These are phyloP conservation scores for Neurospora sublineolata DNA, from an alignment of 495 filamentous ascomycete genomes.

Conservation along the genomic window DNA sequence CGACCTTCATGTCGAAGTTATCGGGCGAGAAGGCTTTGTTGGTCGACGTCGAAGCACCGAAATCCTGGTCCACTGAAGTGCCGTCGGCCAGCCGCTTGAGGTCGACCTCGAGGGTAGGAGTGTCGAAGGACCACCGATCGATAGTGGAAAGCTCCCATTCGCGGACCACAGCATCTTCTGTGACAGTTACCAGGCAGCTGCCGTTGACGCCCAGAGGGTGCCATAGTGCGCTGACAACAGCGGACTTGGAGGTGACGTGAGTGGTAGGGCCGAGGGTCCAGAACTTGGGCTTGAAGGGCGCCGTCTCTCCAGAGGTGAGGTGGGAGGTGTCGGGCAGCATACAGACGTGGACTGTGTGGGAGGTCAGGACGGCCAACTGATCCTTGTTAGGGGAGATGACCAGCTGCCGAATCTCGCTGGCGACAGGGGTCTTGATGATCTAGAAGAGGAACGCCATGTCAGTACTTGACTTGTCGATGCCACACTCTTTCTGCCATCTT, in stretches of 20 bases:
- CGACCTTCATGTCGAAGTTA: constrained; percentile 74
- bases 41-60: constrained; percentile 54
- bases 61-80: constrained; percentile 62
- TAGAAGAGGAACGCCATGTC: constrained; percentile 17
- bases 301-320: constrained; percentile 49
- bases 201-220: constrained; percentile 69
- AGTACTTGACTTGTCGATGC: not conserved
- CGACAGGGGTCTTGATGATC: constrained; percentile 60
- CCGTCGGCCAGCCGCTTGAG: constrained; percentile 73
- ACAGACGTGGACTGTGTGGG: constrained; percentile 73
- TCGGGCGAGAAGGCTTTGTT: constrained; percentile 79
- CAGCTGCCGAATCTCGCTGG: constrained; percentile 67
- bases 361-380: constrained; percentile 70
- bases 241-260: constrained; percentile 71
- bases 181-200: constrained; percentile 70
- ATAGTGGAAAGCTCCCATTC: constrained; percentile 75
- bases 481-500: not conserved
- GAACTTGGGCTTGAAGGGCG: constrained; percentile 62
- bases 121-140: constrained; percentile 74
- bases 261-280: constrained; percentile 79
- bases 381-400: constrained; percentile 68
- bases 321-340: constrained; percentile 66
- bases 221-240: constrained; percentile 69
- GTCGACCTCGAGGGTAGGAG: constrained; percentile 70
- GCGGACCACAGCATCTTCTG: constrained; percentile 70